Evolutionary conservation across 2,329 filamentous ascomycete species (phyloP).

Genomic region (Verruconis gallopava): DNA sequence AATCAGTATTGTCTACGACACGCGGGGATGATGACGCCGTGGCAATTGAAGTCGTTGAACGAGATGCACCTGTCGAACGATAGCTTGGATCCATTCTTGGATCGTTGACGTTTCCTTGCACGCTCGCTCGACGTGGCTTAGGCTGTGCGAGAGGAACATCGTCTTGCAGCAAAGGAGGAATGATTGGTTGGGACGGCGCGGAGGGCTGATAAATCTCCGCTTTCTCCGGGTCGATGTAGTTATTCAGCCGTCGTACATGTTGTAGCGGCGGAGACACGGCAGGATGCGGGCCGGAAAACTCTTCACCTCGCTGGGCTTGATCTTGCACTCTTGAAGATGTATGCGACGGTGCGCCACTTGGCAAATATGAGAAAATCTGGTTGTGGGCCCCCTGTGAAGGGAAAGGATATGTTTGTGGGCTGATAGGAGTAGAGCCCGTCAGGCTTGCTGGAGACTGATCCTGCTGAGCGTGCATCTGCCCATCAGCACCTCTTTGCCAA

Average conservation of each 20-base stretch:
- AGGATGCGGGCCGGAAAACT: not conserved
- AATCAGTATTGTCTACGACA: too few relatives aligned
- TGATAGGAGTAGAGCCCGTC: not conserved
- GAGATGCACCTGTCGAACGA: not conserved
- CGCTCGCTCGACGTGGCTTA: slow-evolving; percentile 2
- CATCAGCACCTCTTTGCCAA: slow-evolving; percentile 7
- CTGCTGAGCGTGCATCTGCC: slow-evolving; percentile 1
- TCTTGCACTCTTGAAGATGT: not conserved
- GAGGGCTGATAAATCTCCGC: not conserved
- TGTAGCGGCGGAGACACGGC: not conserved
- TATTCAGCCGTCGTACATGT: not conserved
- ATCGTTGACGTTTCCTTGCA: slow-evolving; percentile 1
- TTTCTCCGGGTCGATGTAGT: not conserved
- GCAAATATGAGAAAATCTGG: not conserved
- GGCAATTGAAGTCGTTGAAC: not conserved
- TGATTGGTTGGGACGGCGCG: not conserved
- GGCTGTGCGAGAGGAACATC: slow-evolving; percentile 6
- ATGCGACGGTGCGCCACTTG: not conserved
- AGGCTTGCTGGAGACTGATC: slow-evolving; percentile 3
- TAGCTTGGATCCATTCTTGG: slow-evolving; percentile 7
- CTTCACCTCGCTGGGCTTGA: not conserved
- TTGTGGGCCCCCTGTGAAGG: not conserved
- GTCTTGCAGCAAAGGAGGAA: slow-evolving; percentile 7
- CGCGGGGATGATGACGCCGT: not conserved
- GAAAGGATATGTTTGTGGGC: not conserved